Percentiles rank a stretch among this genome's conserved stretches.
These are phyloP conservation scores for Rhodotorula mucilaginosa DNA, from an alignment of 1,284 basidiomycete genomes.

Conservation along the genomic window DNA sequence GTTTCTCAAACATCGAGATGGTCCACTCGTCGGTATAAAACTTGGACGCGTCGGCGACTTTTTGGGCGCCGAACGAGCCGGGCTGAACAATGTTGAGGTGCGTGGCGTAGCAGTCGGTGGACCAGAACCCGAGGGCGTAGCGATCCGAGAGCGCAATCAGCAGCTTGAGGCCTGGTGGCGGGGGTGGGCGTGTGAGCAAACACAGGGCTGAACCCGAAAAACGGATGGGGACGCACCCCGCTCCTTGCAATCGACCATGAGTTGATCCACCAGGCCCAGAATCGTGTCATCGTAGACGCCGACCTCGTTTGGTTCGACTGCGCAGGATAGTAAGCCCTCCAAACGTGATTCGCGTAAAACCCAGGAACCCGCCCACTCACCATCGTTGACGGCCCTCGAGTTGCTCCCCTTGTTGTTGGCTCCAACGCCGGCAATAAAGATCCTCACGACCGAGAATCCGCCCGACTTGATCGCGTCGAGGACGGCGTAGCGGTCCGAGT, in stretches of 20 bases:
- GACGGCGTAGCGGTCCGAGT: conserved; percentile 36
- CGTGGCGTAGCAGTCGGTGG: conserved; percentile 42
- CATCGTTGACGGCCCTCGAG: conserved; percentile 26
- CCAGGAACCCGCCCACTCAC: conserved; percentile 5
- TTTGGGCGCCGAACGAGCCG: conserved; percentile 37
- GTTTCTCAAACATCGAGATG: conserved; percentile 44
- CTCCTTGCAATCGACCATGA: conserved; percentile 51
- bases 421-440: conserved; percentile 41
- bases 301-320: conserved; percentile 49
- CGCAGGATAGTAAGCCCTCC: neutral
- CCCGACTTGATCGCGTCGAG: conserved; percentile 42
- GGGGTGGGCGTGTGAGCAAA: neutral
- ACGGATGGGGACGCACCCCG: conserved; percentile 28
- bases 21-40: conserved; percentile 43
- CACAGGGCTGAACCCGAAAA: too few species aligned
- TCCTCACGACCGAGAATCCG: conserved; percentile 43
- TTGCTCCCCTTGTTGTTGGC: conserved; percentile 42
- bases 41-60: conserved; percentile 35
- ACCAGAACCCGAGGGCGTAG: conserved; percentile 45
- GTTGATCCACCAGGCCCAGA: conserved; percentile 50
- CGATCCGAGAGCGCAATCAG: conserved; percentile 47
- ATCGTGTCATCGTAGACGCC: conserved; percentile 53
- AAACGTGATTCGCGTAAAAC: too few species aligned
- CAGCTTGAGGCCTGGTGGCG: conserved; percentile 49
- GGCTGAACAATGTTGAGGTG: conserved; percentile 42